Evolutionary conservation across 768 basidiomycete species (phyloP), one percentile per base, ranked within the genome.

Genomic region (Hericium coralloides): DNA sequence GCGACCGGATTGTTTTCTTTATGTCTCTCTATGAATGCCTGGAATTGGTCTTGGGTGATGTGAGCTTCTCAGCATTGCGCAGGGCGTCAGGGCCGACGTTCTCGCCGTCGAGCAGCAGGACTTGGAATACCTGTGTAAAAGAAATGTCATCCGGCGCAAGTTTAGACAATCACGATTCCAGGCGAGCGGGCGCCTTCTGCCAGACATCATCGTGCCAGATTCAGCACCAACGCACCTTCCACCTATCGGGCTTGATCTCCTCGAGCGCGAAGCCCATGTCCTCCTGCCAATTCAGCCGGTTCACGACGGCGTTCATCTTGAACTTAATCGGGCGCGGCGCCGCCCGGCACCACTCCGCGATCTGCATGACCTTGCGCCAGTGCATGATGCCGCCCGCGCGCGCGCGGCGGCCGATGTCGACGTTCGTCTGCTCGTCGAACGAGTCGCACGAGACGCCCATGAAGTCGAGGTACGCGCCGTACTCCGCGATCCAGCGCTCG

Each of bases 401-500:
- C 20, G 59, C 62, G 49, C 57, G 56, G 31, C 65, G 26, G 14
- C 64, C 64, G 23, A 63, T 60, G 18, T 37, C 56, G 4, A 57
- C 36, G 53, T 66, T 66, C 37, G 64, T 61, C 37, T 64, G 62
- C 8, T 63, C 55, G 43, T 65, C 64, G 52, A 66, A 66, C 18
- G 61, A 60, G 55, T 66, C 65, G 56, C 65, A 66, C n/a, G 59
- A 61, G 36, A 66, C 59, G 31, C 62, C 64, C 64, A 66, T 63
- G 39, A 65, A 60, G 57, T 64, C 64, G 55, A 67, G 55, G 55
- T 71, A 75, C 60, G 65, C 47, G 0, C 75, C 73, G 31, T 74
- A 76, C 4, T 62, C 64, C 43, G 73, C 70, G 18, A 76, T 38
- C 74, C 74, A 76, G 55, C 65, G 70, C 49, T 74, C 70, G 0